Evolutionary conservation across 2,329 filamentous ascomycete genomes (phyloP), one percentile per base, ranked within the genome.

Genomic region (Byssoonygena ceratinophila): DNA sequence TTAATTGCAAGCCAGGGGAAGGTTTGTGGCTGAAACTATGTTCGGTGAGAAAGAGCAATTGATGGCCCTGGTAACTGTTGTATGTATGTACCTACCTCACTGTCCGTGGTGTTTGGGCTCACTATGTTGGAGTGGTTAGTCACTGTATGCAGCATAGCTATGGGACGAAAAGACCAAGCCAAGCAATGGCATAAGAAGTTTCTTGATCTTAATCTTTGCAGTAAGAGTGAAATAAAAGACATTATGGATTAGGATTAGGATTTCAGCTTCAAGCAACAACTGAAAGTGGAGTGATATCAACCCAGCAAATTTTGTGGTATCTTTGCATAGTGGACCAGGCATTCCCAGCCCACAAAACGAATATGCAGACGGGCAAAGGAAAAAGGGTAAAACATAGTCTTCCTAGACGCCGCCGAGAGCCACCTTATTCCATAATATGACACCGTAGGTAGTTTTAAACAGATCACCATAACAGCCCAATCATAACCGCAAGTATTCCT

Each of bases 321-420:
- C 9, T 9, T 46, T 46, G n/a, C 31, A n/a, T 34, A 22, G 11
- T 1, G 9, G 23, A 34, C 44, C 44, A 27, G 31, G 22, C 29
- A 23, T 18, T 18, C 16, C 4, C 29, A 16, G 14, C 14, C 23
- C 18, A n/a, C 29, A 14, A 46, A 12, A 14, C 27, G 27, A 23
- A 14, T 22, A 46, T 34, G 20, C 18, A 45, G 43, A 31, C 31
- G 29, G 4, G 14, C 14, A 36, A 36, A 34, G 36, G 23, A 36
- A 22, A 22, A 34, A 34, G 27, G 29, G 18, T 34, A 36, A 20
- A 32, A 22, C 29, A 36, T 32, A 34, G 9, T 41, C 12, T 27
- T 23, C 47, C 47, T 20, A 31, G 47, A 50, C 47, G 47, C 47
- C 47, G 4, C 20, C n/a, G 37, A 50, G 23, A 41, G 36, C 20